Evolutionary conservation across 2,329 filamentous ascomycete species (phyloP), one percentile per base, ranked within the genome.

Genomic region (Pyrenophora tritici-repentis): DNA sequence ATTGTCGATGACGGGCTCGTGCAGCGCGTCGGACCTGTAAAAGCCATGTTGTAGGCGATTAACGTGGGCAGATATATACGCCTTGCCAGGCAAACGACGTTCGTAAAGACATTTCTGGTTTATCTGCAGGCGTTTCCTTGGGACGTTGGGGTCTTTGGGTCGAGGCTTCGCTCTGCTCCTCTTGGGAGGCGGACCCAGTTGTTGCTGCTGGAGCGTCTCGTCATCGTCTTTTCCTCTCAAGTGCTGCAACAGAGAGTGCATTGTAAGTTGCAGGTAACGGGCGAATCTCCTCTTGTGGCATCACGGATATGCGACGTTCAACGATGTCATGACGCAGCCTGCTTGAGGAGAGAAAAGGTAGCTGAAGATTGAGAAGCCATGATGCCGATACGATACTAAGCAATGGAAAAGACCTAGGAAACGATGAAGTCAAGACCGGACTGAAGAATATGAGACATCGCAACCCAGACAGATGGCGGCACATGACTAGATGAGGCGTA

Each of bases 31-130:
- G 42, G 71, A 78, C 17, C 75, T 70, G 63, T 79, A 80, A 50
- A 70, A 76, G 4, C 79, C 79, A 55, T 79, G 76, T 53, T 81
- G 79, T 6, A 81, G 70, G 2, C 79, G 76, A 49, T 79, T 76
- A 8, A 79, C 75, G 52, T 81, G 77, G 0, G 78, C 78, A 0
- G 78, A 79, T 43, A 81, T 74, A 56, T 77, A 81, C 6, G 78
- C 75, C 32, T 78, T 71, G 3, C 79, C 78, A 0, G 78, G 78
- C 12, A 81, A 71, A 17, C 66, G 71, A 16, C 78, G 75, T 59
- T 81, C 79, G 46, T 81, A 81, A 34, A 81, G 74, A 49, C 78
- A 78, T 63, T 73, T 68, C 26, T 70, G 65, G 33, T 65, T 62
- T n/a, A 69, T 49, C 37, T 68, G 66, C 18, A 67, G 51, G 42